Base-by-base conservation (phyloP, 805 yeast species). In the Candida dajiaensis region DNA sequence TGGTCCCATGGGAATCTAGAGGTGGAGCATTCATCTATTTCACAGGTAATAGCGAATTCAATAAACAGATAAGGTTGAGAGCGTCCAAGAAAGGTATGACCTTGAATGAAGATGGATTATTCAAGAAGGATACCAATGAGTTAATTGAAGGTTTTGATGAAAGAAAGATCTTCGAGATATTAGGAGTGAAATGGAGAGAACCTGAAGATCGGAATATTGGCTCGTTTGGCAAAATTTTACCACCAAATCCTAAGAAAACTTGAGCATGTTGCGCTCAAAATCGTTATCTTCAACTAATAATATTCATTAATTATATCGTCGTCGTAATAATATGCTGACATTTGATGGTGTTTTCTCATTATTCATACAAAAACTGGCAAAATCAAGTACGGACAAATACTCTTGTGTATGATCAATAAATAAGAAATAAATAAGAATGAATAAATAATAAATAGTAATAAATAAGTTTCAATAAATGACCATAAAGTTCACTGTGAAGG, bases 401-500 rank as follows among this genome's bases (percentile, higher is more conserved):
- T n/a, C 18, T 29, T 29, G 35, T n/a, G 35, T 29, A 29, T 16
- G 9, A 31, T 31, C 35, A 31, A 31, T 31, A 31, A 31, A 31
- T 31, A 31, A 31, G 35, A 12, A 33, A 33, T 33, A 33, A 33
- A 28, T 28, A 28, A 28, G 31, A 11, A 28, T 28, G n/a, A 28
- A 28, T 28, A 28, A 28, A 28, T 28, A 33, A 33, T 33, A 33
- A 33, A 33, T 33, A 33, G 36, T n/a, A 33, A 33, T 33, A 33
- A 33, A 33, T 33, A 33, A 33, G 36, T 33, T 16, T 16, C 5
- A 33, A 16, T 8, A 33, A 33, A 16, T 8, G 16, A 16, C 20
- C 20, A 33, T 7, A 28, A 7, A 4, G 31, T 11, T 63, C 70
- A 84, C 70, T 85, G 84, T 33, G 86, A 72, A 40, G 92, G 94